Conservation (phyloP, 257 asterid species). For the Jacaranda copaia region DNA sequence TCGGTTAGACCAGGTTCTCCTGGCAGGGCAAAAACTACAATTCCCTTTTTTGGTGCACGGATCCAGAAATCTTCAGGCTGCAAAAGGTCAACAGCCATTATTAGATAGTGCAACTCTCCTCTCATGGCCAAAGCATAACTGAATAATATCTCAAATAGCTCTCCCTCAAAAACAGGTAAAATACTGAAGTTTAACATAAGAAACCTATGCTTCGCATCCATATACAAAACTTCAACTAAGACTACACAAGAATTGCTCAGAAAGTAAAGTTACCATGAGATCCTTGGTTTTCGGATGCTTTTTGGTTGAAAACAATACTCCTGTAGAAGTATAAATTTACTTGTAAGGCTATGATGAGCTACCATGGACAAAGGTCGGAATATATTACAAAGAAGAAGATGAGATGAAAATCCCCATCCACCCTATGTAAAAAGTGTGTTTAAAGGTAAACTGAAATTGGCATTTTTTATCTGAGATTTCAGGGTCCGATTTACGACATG, state of each 20-base stretch:
- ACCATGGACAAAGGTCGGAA: slow-evolving; percentile 1
- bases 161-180: not conserved
- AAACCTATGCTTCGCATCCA: not conserved
- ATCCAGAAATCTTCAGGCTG: slow-evolving; percentile 99
- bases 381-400: slow-evolving; percentile 15
- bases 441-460: not conserved
- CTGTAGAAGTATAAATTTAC: slow-evolving; percentile 52
- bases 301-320: slow-evolving; percentile 82
- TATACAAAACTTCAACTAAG: slow-evolving; percentile 11
- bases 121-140: not conserved
- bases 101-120: not conserved
- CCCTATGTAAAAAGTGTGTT: not conserved
- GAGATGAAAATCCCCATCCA: slow-evolving; percentile 3
- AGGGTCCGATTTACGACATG: not conserved
- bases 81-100: slow-evolving; percentile 35
- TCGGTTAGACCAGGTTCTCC: slow-evolving; percentile 97
- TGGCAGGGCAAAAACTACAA: slow-evolving; percentile 92
- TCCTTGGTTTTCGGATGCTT: slow-evolving; percentile 92
- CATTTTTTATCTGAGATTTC: slow-evolving; percentile 11
- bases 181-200: not conserved
- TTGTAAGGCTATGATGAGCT: slow-evolving; percentile 35
- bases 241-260: slow-evolving; percentile 22
- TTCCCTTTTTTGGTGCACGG: slow-evolving; percentile 83
- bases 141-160: slow-evolving; percentile 18
- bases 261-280: slow-evolving; percentile 73